Percentiles rank a stretch among this genome's conserved stretches.
Evolutionary conservation across 2,329 filamentous ascomycete species (phyloP).

Genomic region (Juglanconis juglandina): DNA sequence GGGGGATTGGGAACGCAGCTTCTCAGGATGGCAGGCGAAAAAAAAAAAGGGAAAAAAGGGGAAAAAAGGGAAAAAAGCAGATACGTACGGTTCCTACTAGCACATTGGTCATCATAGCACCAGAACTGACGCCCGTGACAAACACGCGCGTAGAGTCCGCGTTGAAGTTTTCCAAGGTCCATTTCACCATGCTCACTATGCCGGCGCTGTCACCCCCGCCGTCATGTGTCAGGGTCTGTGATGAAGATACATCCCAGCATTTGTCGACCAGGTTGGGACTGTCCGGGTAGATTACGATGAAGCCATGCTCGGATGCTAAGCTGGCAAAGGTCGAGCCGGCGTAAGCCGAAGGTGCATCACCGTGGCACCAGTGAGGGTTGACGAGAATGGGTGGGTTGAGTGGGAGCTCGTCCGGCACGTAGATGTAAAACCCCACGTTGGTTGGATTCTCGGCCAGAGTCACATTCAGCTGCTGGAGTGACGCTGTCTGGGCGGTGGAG

Average conservation of each 20-base stretch:
- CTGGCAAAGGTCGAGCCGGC: conserved; percentile 49
- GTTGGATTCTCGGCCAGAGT: conserved; percentile 45
- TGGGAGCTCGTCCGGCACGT: conserved; percentile 40
- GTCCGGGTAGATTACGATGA: conserved; percentile 44
- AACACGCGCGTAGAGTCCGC: conserved; percentile 47
- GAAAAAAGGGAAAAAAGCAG: background rate
- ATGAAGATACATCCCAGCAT: conserved; percentile 59
- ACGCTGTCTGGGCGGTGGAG: conserved; percentile 20
- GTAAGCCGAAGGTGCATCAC: conserved; percentile 48
- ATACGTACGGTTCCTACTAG: conserved; percentile 36
- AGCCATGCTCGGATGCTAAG: conserved; percentile 51
- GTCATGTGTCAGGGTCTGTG: conserved; percentile 44
- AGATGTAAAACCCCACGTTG: conserved; percentile 51
- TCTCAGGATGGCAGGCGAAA: background rate
- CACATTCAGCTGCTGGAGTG: conserved; percentile 24
- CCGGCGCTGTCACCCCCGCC: conserved; percentile 49
- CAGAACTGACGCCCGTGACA: conserved; percentile 47
- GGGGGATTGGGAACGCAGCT: background rate
- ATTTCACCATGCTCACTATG: conserved; percentile 53
- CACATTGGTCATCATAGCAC: conserved; percentile 56
- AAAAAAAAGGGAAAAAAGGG: background rate
- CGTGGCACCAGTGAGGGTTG: conserved; percentile 56
- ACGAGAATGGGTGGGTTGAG: conserved; percentile 49
- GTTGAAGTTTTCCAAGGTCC: conserved; percentile 43
- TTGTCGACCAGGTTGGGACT: conserved; percentile 35